Conservation (phyloP, 331 rosid species). For the Acacia concinna region DNA sequence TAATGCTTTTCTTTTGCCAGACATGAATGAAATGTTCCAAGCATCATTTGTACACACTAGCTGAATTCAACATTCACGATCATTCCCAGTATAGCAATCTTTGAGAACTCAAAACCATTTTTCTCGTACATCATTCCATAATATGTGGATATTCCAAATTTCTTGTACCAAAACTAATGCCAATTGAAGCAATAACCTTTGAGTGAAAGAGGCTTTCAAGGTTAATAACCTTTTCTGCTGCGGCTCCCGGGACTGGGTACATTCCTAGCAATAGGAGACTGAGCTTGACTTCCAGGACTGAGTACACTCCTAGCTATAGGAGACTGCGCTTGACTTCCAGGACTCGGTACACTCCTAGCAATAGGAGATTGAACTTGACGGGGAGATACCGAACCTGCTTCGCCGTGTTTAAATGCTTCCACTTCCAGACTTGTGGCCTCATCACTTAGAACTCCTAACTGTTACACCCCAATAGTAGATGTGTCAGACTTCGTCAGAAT, state of each 20-base stretch:
- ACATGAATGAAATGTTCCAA: conserved; percentile 8
- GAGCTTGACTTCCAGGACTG: conserved; percentile 50
- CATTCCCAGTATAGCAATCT: conserved; percentile 35
- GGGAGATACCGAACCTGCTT: conserved; percentile 62
- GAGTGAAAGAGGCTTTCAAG: neutral
- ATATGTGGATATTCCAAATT: neutral
- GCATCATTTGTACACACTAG: conserved; percentile 19
- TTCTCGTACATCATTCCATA: conserved; percentile 41
- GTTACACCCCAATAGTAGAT: conserved; percentile 31
- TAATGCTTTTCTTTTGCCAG: neutral
- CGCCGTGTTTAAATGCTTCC: conserved; percentile 52
- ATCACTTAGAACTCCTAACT: conserved; percentile 64
- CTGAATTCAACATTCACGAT: conserved; percentile 25
- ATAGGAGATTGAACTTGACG: conserved; percentile 52
- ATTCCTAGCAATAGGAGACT: conserved; percentile 27
- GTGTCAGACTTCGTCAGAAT: conserved; percentile 15
- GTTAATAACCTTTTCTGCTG: conserved; percentile 66
- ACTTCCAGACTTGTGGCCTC: conserved; percentile 70
- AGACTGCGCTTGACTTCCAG: conserved; percentile 50
- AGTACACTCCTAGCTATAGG: conserved; percentile 40
- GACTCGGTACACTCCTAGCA: no score
- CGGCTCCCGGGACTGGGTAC: conserved; percentile 63
- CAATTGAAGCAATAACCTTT: conserved; percentile 35
- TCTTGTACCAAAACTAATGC: conserved; percentile 23
- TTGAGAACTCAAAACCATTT: conserved; percentile 23